Base-by-base conservation (phyloP, 768 basidiomycete genomes). In the Favolaschia claudopus region DNA sequence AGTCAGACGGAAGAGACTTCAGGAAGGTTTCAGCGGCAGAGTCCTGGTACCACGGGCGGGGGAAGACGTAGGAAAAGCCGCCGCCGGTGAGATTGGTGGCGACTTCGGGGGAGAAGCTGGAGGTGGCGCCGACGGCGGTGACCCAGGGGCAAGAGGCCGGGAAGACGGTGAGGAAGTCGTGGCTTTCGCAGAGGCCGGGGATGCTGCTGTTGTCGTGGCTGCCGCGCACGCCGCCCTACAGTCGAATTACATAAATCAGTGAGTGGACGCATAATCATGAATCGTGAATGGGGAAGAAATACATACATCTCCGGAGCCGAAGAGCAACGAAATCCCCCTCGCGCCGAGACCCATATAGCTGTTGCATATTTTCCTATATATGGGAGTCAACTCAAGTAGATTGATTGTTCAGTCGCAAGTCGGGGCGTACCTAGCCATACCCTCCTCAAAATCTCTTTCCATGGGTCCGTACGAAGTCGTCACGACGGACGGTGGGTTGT, bases 61-160 rank as follows among this genome's bases (percentile, higher is more conserved):
- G 40, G 50, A 79, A 79, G 60, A 69, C 66, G 64, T 79, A 76
- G 61, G 72, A 72, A 60, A 79, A 79, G 48, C 78, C 79, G 36
- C 77, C 77, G 19, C 77, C 57, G 19, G 76, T 70, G 39, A 55
- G 42, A 17, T 45, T 40, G 36, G 22, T 24, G 9, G 45, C 47
- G 5, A 42, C 32, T n/a, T 53, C 58, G 6, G 58, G 58, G 2
- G 17, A 22, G 14, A 60, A 53, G 9, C 58, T 44, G 4, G 19
- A 19, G 1, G 58, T 53, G 0, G 50, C 29, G 2, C 58, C 58
- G 25, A 60, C 44, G 3, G 58, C 6, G 29, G 58, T 60, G 2
- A 53, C 19, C 22, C 20, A 60, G 3, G 58, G 50, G 27, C 58
- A 60, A 0, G 36, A 24, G 0, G 60, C 55, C 1, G 60, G 60